These are phyloP conservation scores for Daldinia grandis DNA, from an alignment of 495 filamentous ascomycete genomes.

Conservation along the genomic window DNA sequence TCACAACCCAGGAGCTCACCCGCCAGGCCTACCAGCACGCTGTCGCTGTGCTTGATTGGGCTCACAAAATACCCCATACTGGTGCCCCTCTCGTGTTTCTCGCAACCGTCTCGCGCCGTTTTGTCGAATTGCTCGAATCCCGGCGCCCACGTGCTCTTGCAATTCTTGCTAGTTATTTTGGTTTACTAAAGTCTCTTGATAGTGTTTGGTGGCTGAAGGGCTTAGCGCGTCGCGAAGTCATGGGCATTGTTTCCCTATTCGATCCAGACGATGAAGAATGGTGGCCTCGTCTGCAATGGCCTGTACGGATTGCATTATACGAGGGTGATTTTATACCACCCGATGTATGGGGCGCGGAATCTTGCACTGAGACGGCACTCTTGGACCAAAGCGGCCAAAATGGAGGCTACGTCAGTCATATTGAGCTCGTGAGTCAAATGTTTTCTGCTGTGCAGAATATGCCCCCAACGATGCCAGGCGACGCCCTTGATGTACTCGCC, in stretches of 20 bases:
- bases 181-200: conserved; percentile 61
- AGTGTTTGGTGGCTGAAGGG: conserved; percentile 65
- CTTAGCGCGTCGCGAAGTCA: conserved; percentile 63
- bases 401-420: conserved; percentile 52
- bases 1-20: conserved; percentile 41
- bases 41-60: conserved; percentile 65
- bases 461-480: conserved; percentile 33
- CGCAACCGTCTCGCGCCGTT: conserved; percentile 66
- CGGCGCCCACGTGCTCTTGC: conserved; percentile 62
- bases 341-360: conserved; percentile 60
- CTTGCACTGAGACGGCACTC: conserved; percentile 52
- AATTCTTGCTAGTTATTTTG: conserved; percentile 65
- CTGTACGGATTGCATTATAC: conserved; percentile 59
- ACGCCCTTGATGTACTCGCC: conserved; percentile 26
- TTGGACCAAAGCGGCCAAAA: conserved; percentile 41
- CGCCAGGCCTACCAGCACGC: conserved; percentile 64
- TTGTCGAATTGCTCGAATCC: conserved; percentile 60
- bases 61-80: conserved; percentile 63
- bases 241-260: conserved; percentile 61
- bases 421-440: conserved; percentile 60
- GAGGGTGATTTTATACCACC: conserved; percentile 57
- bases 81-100: conserved; percentile 63
- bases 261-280: conserved; percentile 58
- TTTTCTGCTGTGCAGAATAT: conserved; percentile 49
- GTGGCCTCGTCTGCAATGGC: conserved; percentile 66